Conservation (phyloP, 768 basidiomycete species). For the Pseudohyphozyma bogoriensis region DNA sequence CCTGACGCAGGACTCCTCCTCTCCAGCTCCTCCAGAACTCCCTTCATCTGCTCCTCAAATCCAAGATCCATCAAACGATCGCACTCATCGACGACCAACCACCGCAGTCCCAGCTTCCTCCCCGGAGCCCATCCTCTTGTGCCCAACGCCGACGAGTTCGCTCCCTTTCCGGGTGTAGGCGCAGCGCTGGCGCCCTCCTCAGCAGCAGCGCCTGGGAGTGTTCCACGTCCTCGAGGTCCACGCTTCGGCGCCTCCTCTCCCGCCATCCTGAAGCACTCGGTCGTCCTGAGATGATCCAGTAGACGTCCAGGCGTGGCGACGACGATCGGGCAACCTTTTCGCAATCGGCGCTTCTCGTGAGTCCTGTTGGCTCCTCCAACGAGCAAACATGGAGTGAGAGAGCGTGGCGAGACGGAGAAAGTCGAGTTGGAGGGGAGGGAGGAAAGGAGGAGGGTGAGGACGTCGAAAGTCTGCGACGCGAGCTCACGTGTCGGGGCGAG, state of each 20-base stretch:
- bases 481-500: constrained; percentile 92
- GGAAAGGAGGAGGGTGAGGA: constrained; percentile 72
- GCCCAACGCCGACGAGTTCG: background rate
- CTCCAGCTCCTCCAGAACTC: constrained; percentile 77
- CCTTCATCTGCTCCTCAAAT: constrained; percentile 88
- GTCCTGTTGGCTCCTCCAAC: constrained; percentile 87
- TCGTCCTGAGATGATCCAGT: constrained; percentile 93
- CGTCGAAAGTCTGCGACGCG: constrained; percentile 91
- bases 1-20: constrained; percentile 34
- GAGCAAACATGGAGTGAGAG: constrained; percentile 85
- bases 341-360: constrained; percentile 89
- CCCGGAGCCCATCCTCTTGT: background rate
- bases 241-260: constrained; percentile 21
- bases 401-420: constrained; percentile 48
- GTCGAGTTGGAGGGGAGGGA: constrained; percentile 55
- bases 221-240: background rate
- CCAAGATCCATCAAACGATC: constrained; percentile 96
- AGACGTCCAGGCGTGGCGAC: constrained; percentile 92
- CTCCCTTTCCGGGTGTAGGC: background rate
- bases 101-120: constrained; percentile 43
- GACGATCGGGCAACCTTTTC: constrained; percentile 89
- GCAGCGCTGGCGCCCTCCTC: too few relatives aligned
- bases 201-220: background rate
- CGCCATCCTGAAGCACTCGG: constrained; percentile 75
- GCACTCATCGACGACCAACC: constrained; percentile 94